Base-by-base conservation (phyloP, 1,284 basidiomycete species). In the Xerocomus nothofagi region DNA sequence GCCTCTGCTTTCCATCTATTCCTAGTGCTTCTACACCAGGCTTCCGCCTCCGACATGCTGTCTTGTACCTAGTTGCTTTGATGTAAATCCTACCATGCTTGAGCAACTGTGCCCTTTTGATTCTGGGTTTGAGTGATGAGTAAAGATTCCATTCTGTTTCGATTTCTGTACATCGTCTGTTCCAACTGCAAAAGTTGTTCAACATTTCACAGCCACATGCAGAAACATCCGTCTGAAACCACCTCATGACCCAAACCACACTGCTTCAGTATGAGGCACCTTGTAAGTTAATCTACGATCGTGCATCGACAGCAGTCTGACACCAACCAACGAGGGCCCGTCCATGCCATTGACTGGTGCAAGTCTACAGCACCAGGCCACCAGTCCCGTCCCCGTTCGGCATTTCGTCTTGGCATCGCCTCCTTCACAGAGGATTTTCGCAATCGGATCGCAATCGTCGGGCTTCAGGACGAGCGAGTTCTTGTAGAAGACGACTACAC, bases 281-380 rank as follows among this genome's bases (percentile, higher is more conserved):
- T 43, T 87, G 84, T 86, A 67, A 77, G 84, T 66, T 24, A 3
- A 32, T n/a, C 42, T 33, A 31, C n/a, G n/a, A 20, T 49, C 30
- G 6, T 27, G 3, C 30, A 14, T 42, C 36, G 26, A 39, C 55
- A 26, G 12, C 26, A 39, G 44, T 49, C 54, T 61, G 52, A 51
- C 39, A n/a, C 47, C 39, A 33, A n/a, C 47, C 39, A 33, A 27
- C 30, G 49, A 91, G 89, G 88, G 88, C 87, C 88, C 50, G 84
- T 91, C 33, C 86, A 89, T 63, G 83, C 86, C 55, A 70, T 91
- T 47, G 89, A 91, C 66, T 91, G 88, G 89, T 91, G 88, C 73
- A 91, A 90, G 67, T 80, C 87, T 9, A 73, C 86, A 34, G 81
- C 83, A 6, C 84, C 85, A 2, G 85, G 84, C 8, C 84, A 87